Conservation (phyloP, 2,329 filamentous ascomycete genomes). For the Stagonosporopsis rhizophila region DNA sequence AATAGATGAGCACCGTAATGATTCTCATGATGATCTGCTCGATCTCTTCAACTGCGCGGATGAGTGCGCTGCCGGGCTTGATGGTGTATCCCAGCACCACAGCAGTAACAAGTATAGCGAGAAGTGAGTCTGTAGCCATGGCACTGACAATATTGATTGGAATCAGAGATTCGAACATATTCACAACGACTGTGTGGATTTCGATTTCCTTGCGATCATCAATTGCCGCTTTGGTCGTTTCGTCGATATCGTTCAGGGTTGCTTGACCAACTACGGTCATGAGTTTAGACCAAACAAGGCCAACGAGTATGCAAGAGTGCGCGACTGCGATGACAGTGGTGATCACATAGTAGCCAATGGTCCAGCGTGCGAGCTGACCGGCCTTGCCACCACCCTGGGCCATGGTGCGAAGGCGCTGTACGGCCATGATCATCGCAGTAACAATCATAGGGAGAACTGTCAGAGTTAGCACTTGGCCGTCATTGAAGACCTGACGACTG, state of each 20-base stretch:
- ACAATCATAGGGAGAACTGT: conserved; percentile 61
- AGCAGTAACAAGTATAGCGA: conserved; percentile 57
- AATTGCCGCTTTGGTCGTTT: conserved; percentile 43
- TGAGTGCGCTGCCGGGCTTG: conserved; percentile 50
- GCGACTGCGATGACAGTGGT: conserved; percentile 61
- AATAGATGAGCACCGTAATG: conserved; percentile 58
- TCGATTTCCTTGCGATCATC: conserved; percentile 45
- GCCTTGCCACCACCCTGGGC: conserved; percentile 50
- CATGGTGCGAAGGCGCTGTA: conserved; percentile 59
- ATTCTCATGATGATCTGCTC: conserved; percentile 57
- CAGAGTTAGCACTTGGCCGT: conserved; percentile 2
- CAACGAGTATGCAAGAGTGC: conserved; percentile 56
- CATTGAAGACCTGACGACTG: conserved; percentile 23
- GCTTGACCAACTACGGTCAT: conserved; percentile 51
- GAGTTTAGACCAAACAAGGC: conserved; percentile 57
- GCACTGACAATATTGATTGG: conserved; percentile 58
- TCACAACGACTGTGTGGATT: conserved; percentile 55
- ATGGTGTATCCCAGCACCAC: conserved; percentile 59
- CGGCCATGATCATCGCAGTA: conserved; percentile 60
- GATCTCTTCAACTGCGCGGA: conserved; percentile 56
- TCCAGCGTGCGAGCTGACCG: conserved; percentile 56
- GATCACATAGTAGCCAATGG: conserved; percentile 58
- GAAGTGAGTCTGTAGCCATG: conserved; percentile 56
- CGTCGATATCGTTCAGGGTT: conserved; percentile 36
- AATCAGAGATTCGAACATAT: conserved; percentile 60